These are phyloP conservation scores for Ensete glaucum DNA, from an alignment of 176 grass and related monocot species.

Conservation along the genomic window DNA sequence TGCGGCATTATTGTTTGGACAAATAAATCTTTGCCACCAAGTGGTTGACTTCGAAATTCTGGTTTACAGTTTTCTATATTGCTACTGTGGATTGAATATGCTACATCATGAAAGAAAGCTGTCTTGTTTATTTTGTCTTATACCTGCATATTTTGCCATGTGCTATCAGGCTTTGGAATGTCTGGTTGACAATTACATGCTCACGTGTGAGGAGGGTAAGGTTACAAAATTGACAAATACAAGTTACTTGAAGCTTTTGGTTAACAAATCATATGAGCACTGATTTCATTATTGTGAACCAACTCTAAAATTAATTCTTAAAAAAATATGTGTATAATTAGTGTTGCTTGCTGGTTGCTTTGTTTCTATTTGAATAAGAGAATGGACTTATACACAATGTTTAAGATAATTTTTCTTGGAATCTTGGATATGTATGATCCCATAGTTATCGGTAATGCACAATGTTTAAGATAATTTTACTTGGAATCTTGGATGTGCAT, in stretches of 20 bases:
- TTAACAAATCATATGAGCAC: neutral
- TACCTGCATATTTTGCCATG: slow-evolving; percentile 7
- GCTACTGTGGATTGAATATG: no score
- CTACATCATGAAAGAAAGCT: neutral
- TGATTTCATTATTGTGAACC: neutral
- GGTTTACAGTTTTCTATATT: no score
- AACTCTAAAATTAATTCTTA: neutral
- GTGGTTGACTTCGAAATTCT: no score
- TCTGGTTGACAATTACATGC: slow-evolving; percentile 96
- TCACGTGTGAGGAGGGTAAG: slow-evolving; percentile 88
- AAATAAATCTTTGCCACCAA: no score
- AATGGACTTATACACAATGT: neutral
- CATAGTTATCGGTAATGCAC: no score
- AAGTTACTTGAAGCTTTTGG: neutral
- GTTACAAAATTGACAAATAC: neutral
- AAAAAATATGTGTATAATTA: neutral
- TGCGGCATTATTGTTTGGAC: no score
- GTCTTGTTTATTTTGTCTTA: slow-evolving; percentile 7
- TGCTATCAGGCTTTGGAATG: slow-evolving; percentile 79
- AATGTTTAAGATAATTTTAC: no score
- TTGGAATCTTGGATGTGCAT: no score
- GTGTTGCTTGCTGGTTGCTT: neutral
- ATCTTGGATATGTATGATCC: no score
- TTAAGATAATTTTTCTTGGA: no score
- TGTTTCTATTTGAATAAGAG: neutral